Evolutionary conservation across 345 rosid genomes (phyloP).

Genomic region (Salix dunnii): DNA sequence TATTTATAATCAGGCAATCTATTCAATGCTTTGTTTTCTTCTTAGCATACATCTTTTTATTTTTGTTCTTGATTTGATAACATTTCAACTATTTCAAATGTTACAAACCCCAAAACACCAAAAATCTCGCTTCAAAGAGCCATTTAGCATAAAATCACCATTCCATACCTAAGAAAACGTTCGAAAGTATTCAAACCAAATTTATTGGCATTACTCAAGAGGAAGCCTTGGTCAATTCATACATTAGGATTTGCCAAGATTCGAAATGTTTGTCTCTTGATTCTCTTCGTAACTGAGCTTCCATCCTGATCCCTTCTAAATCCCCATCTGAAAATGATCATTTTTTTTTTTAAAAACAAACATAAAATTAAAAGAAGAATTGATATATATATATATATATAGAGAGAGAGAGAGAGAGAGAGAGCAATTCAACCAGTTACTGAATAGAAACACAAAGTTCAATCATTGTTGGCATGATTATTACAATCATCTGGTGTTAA

Average conservation of each 20-base stretch:
- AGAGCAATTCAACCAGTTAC: background rate
- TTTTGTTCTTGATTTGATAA: background rate
- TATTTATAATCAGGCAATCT: background rate
- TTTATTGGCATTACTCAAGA: constrained; percentile 24
- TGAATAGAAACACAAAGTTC: background rate
- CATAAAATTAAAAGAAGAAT: background rate
- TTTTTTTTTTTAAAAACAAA: background rate
- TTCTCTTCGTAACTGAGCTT: constrained; percentile 27
- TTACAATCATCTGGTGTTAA: too few relatives aligned
- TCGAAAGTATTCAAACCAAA: constrained; percentile 35
- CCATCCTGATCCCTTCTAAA: constrained; percentile 35
- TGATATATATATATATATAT: background rate
- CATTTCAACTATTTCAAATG: constrained; percentile 10
- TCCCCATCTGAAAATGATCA: constrained; percentile 38
- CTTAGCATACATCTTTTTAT: background rate
- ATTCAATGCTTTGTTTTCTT: background rate
- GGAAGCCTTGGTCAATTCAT: constrained; percentile 40
- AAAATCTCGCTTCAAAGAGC: constrained; percentile 1
- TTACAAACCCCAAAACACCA: constrained; percentile 2
- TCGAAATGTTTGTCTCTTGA: constrained; percentile 52
- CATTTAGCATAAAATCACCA: constrained; percentile 16
- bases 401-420: too few relatives aligned
- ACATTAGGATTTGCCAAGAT: constrained; percentile 73
- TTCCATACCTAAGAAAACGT: constrained; percentile 35
- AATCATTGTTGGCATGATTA: too few relatives aligned